Conservation (phyloP, 2,329 filamentous ascomycete genomes). For the Xylaria sp. region DNA sequence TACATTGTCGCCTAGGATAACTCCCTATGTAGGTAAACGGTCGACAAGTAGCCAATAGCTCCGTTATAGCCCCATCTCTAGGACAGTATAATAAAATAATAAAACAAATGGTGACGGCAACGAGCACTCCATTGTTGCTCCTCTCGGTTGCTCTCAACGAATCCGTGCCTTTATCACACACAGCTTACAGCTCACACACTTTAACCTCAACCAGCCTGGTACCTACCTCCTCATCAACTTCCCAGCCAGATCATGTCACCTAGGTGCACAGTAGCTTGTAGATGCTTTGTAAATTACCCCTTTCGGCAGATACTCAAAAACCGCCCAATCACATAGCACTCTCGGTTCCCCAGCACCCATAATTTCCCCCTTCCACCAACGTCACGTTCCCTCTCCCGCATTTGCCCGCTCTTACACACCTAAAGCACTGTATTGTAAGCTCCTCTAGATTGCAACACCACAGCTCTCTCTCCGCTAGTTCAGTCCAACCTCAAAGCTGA, state of each 20-base stretch:
- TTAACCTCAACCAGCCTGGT: neutral
- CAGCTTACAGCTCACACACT: neutral
- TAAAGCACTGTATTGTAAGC: too few relatives aligned
- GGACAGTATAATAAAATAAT: neutral
- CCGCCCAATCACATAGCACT: slow-evolving; percentile 7
- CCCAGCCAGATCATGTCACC: too few relatives aligned
- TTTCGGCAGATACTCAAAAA: neutral
- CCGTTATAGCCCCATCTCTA: neutral
- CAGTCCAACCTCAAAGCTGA: neutral
- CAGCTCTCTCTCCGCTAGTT: neutral
- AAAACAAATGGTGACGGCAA: neutral
- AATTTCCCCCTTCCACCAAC: neutral
- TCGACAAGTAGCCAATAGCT: neutral
- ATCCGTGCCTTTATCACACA: neutral
- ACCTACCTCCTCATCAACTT: too few relatives aligned
- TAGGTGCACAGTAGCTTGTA: neutral
- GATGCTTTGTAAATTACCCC: slow-evolving; percentile 1
- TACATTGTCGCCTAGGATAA: neutral
- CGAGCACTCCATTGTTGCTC: neutral
- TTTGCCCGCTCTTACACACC: too few relatives aligned
- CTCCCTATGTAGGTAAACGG: neutral
- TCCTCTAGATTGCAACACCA: neutral
- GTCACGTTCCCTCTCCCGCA: neutral
- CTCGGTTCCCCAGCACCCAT: neutral
- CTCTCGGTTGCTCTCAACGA: neutral